Base-by-base conservation (phyloP, 306 rosid genomes). In the Argentina anserina region DNA sequence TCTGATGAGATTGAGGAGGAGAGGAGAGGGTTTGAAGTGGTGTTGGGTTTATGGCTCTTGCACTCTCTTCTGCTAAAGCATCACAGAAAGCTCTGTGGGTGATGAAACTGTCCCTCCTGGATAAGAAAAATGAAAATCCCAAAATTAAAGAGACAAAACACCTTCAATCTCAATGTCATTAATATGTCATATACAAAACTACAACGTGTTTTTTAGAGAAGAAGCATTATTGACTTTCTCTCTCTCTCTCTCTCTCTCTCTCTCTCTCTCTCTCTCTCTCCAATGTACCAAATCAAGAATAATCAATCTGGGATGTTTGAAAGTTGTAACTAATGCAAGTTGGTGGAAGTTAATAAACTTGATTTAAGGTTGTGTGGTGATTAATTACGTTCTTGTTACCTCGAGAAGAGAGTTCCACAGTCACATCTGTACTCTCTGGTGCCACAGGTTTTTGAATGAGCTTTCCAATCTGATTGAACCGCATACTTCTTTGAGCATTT, bases 51-150 rank as follows among this genome's bases (percentile, higher is more conserved):
- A 74, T 80, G 73, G 84, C 81, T 86, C 93, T 87, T 61, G 90
- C 99, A 84, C 89, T 90, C 76, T 95, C 99, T 52, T 95, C 96
- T 74, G 96, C 96, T 37, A 95, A 81, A 62, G 97, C 97, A 83
- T 95, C 97, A 84, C 99, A 95, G 81, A 95, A 95, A 7, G 99
- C 99, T 91, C 99, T 88, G 85, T 95, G 99, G 29, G 99, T 91
- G 83, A 90, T 90, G 89, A 95, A 95, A 81, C 97, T 91, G 79
- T 94, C 99, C 84, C 96, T 91, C 87, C 99, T 94, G 90, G 14
- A 31, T 46, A 9, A 34, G 13, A 7, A 31, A 59, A 39, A 33
- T 13, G 20, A 59, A 81, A 73, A 43, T 50, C 42, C 49, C 62
- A 64, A 79, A 78, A 7, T 41, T 40, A 75, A 40, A 34, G 64